Evolutionary conservation across 106 monocot species (phyloP), one percentile per base, ranked within the genome.

Genomic region (Dactylorhiza incarnata): DNA sequence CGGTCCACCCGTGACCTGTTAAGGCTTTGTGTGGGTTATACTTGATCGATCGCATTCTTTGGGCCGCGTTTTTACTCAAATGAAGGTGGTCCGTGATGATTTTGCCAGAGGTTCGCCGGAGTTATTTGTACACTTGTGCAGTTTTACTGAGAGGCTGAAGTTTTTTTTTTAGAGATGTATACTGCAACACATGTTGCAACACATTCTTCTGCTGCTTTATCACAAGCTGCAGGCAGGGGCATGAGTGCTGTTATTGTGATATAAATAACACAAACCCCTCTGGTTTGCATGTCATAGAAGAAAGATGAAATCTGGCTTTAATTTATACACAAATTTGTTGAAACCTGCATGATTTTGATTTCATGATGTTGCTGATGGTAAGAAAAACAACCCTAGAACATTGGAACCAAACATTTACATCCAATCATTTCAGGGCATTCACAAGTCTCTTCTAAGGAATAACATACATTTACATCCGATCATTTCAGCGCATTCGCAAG

Each of bases 1-100:
- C 86, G 16, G 84, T 84, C 12, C 82, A 77, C 72, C 65, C 75
- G 71, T 89, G 81, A 85, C 6, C 19, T 7, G 0, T 17, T 3
- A 24, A 76, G 23, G 25, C 3, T 12, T 14, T 48, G 76, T 76
- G 76, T 63, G 14, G 22, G n/a, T 76, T 65, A 69, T 12, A 5
- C 9, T 43, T 37, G 4, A 66, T 66, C 66, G 11, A 9, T 66
- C 66, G 6, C n/a, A 66, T 66, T 24, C 66, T 66, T 37, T 11
- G 66, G 29, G 66, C 66, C 26, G 11, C 65, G 20, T 4, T 65
- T 29, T 29, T 65, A 29, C 65, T 12, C 23, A 7, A 25, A 22
- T 62, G 9, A 22, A 23, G n/a, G 5, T 62, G 19, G 62, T 6
- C 23, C 20, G 19, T 8, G 22, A 25, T 65, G 65, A 65, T 65